These are phyloP conservation scores for Purshia tridentata DNA, from an alignment of 306 rosid species.

Conservation along the genomic window DNA sequence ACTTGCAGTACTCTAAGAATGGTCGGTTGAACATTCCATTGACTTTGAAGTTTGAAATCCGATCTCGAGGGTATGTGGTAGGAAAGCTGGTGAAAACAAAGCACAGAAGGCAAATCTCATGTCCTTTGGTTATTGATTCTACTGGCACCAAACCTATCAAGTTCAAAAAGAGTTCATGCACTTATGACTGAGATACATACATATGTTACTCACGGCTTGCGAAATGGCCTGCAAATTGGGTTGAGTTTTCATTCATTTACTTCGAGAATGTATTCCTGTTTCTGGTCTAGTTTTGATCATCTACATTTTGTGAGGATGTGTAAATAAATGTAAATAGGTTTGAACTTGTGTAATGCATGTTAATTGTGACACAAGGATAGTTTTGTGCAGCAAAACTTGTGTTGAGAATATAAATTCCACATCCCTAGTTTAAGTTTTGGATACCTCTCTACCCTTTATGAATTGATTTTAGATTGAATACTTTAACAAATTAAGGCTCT, in stretches of 20 bases:
- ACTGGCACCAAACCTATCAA: slow-evolving; percentile 57
- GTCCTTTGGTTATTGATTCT: slow-evolving; percentile 61
- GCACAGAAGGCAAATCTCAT: slow-evolving; percentile 58
- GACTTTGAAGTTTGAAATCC: slow-evolving; percentile 51
- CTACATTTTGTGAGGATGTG: too few relatives aligned
- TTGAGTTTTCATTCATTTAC: slow-evolving; percentile 3
- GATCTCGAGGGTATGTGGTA: slow-evolving; percentile 71
- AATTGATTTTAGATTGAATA: too few relatives aligned
- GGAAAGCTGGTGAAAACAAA: slow-evolving; percentile 79
- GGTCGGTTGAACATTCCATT: slow-evolving; percentile 57
- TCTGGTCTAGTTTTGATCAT: too few relatives aligned
- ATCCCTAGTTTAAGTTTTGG: too few relatives aligned
- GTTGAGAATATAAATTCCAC: too few relatives aligned
- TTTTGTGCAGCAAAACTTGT: too few relatives aligned
- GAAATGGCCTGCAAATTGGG: background rate
- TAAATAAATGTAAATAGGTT: too few relatives aligned
- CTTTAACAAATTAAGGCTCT: too few relatives aligned
- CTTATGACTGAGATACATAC: slow-evolving; percentile 37
- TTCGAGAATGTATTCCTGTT: too few relatives aligned
- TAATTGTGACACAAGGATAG: too few relatives aligned
- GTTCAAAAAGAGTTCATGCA: slow-evolving; percentile 66
- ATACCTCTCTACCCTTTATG: too few relatives aligned
- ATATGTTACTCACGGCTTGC: background rate
- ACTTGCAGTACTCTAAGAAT: slow-evolving; percentile 36
- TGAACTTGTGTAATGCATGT: too few relatives aligned